Percentiles rank a stretch among this genome's conserved stretches.
phyloP scores from a whole-genome alignment of 2,329 filamentous ascomycete genomes.

The Didymella glomerata region DNA sequence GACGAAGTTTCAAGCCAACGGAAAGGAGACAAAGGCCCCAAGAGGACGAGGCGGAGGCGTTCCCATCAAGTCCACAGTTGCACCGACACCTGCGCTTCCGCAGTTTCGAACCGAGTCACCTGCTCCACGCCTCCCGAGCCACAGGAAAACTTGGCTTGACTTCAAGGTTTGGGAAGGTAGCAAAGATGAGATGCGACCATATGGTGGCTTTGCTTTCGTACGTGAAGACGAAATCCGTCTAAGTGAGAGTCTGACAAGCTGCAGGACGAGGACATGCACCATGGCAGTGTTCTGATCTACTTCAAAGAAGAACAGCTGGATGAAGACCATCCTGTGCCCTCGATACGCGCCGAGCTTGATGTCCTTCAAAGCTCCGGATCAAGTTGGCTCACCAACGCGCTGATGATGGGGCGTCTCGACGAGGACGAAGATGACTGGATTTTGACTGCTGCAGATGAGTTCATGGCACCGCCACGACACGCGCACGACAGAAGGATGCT shows the following conservation, averaged over 20 bases:
- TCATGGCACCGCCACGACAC: conserved; percentile 25
- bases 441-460: conserved; percentile 34
- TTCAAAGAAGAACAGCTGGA: conserved; percentile 52
- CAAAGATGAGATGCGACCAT: conserved; percentile 42
- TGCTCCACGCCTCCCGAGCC: conserved; percentile 29
- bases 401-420: conserved; percentile 49
- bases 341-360: conserved; percentile 47
- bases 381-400: conserved; percentile 49
- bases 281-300: conserved; percentile 50
- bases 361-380: conserved; percentile 49
- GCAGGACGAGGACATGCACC: conserved; percentile 52
- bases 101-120: conserved; percentile 39
- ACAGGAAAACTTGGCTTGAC: conserved; percentile 46
- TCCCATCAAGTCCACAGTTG: conserved; percentile 41
- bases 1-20: conserved; percentile 46
- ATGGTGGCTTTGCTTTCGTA: conserved; percentile 51
- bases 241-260: conserved; percentile 17
- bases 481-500: conserved; percentile 39
- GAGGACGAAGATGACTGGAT: conserved; percentile 47
- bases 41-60: conserved; percentile 51
- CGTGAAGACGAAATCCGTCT: conserved; percentile 8
- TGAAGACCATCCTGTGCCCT: conserved; percentile 47
- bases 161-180: conserved; percentile 50
- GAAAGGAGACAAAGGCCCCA: conserved; percentile 51
- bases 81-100: conserved; percentile 25